Evolutionary conservation across 2,329 filamentous ascomycete genomes (phyloP), one percentile per base, ranked within the genome.

Genomic region (Microdochium paspali): DNA sequence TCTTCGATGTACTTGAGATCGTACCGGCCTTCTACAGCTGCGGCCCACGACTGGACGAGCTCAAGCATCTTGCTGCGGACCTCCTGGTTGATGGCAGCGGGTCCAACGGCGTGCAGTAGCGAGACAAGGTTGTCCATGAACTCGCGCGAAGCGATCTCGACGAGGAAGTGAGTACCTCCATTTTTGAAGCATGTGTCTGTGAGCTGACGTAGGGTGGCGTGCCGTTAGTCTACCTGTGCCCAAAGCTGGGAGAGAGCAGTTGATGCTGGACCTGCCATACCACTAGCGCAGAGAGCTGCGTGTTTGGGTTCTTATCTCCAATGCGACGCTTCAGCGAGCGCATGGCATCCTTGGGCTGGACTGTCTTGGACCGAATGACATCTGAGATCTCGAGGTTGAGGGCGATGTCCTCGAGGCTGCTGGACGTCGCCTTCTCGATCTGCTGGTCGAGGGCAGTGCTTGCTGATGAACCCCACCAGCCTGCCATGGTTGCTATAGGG

Each of bases 101-200:
- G 67, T 2, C 87, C 87, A 45, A 86, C 83, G 18, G 87, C 85
- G 62, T 91, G 90, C 26, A 98, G 76, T 15, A 98, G 76, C 28
- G 91, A 96, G 18, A 88, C 85, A 46, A 98, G 71, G 63, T 96
- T 96, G 69, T 98, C 93, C 86, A 98, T 94, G 61, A 97, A 98
- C 70, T 98, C 93, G 53, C 90, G 82, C 18, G 91, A 96, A 35
- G 93, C 91, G 57, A 98, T 93, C 70, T 98, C 93, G 55, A 84
- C 78, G 45, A 98, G 82, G 66, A 98, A 98, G 68, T 98, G 93
- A 32, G 85, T 80, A 56, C 93, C 93, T 50, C 93, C 93, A 73
- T 98, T 98, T 72, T 98, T 98, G 51, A 97, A 90, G 64, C 93
- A 98, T 1, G 93, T 97, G 70, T 98, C 93, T 54, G 90, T 95